Base-by-base conservation (phyloP, 2,329 filamentous ascomycete genomes). In the Alternaria triticimaculans region DNA sequence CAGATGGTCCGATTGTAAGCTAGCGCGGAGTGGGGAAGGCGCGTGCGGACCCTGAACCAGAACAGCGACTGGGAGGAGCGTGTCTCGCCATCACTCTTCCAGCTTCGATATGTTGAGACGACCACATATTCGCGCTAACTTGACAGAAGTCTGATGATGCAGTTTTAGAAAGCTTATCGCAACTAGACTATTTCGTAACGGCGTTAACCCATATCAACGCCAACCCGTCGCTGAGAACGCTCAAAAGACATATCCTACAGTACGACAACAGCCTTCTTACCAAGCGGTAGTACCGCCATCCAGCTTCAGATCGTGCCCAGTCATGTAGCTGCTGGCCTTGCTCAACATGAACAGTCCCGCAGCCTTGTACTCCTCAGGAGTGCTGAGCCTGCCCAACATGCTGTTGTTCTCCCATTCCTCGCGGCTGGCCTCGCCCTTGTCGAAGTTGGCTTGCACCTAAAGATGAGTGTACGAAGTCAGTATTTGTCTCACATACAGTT, bases 381-480 rank as follows among this genome's bases (percentile, higher is more conserved):
- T 71, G 46, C 73, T 76, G 43, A 80, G 56, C 56, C 77, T 62
- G 1, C 76, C 89, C 50, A 97, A 84, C 92, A 97, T 96, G 79
- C 94, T 96, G 80, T 94, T 89, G 71, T 87, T 88, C 43, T 91
- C 88, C 93, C 93, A 97, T 65, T 89, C 86, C 23, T 74, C 71
- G 37, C 73, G 76, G 0, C 92, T 91, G 64, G 88, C 90, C 68
- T 91, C 86, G 65, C 89, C 86, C 65, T 89, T 86, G 66, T 88
- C 85, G 73, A 97, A 95, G 43, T 96, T 87, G 63, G 87, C 86
- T 76, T 28, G 10, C 26, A 25, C n/a, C n/a, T n/a, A n/a, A n/a
- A n/a, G n/a, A n/a, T n/a, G n/a, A n/a, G n/a, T n/a, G n/a, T n/a
- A n/a, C n/a, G n/a, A n/a, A 26, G 25, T 26, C 25, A 26, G 25